Evolutionary conservation across 2,329 filamentous ascomycete species (phyloP), one percentile per base, ranked within the genome.

Genomic region (Diplodia sapinea): DNA sequence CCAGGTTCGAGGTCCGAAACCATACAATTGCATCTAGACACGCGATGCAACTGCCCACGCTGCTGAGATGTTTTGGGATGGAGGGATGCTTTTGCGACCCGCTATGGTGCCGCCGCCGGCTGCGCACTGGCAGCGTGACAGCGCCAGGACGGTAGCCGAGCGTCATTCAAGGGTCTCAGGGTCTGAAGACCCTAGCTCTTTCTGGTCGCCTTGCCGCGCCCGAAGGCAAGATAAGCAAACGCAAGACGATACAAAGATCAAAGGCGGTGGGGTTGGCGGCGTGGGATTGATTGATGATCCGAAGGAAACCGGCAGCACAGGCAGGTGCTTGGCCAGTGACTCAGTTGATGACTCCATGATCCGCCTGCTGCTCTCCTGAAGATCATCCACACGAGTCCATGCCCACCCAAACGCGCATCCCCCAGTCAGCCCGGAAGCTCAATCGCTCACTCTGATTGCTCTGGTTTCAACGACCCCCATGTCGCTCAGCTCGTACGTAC

Each of bases 321-420:
- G 56, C 55, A 43, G 40, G 40, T 49, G 56, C 40, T 61, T 33
- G 36, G 36, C 36, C 36, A 38, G 36, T 38, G 36, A 38, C 36
- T 38, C 36, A 38, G 36, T 47, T 47, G 40, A 47, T 47, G 40
- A 47, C n/a, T 26, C 23, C 23, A 26, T 23, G 43, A 51, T 40
- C 38, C 12, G 43, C 23, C 33, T 31, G 29, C 33, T 31, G 31
- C 36, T 23, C 36, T 63, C 59, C 59, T 63, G 59, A 63, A 63
- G 59, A 63, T 63, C 59, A 49, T 49, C 23, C 17, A n/a, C 36
- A 38, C 36, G 40, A n/a, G 33, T 43, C 55, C 20, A 61, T 49
- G 38, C 56, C 23, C 40, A 33, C 56, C 23, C 38, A 6, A 17
- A 31, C 40, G 57, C 57, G 40, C 57, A 61, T 61, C 57, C 57